Evolutionary conservation across 2,329 filamentous ascomycete species (phyloP), one percentile per base, ranked within the genome.

Genomic region (Pseudocercospora macadamiae): DNA sequence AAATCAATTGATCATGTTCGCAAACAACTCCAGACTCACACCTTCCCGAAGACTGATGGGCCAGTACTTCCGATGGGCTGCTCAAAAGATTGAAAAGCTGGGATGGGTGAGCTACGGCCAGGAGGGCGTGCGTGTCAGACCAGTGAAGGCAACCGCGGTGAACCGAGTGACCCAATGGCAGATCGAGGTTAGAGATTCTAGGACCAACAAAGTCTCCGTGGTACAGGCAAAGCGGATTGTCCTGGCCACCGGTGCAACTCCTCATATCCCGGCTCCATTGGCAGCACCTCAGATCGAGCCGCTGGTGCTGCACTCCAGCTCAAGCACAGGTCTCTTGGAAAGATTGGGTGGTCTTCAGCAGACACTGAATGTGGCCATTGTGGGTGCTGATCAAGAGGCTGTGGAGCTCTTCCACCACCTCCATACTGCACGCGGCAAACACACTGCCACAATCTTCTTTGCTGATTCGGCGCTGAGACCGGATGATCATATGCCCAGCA

Each of bases 51-150:
- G 61, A 36, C 56, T 68, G 2, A 69, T 70, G 58, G 62, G 56
- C 14, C 59, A 65, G 23, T 71, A 71, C 52, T 64, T 71, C 21
- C 32, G 45, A 8, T 71, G 69, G 69, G 66, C 64, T 16, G 68
- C 66, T 21, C 47, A 55, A 8, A 59, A 66, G 34, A 65, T 71
- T 37, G 45, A 60, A 6, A 51, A 60, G 12, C 57, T 60, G 10
- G 64, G 63, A 7, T 71, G 69, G 69, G 63, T 70, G 3, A 32
- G 52, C 2, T 70, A 69, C 55, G 59, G 63, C 51, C 57, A 64
- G 37, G 65, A 65, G 28, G 67, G 55, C 19, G 45, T 60, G 7
- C 57, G 55, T 18, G 55, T 69, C 28, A 56, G 57, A 25, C 64
- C 67, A 12, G 49, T 63, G 19, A 62, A 58, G 28, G 9, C 54